These are phyloP conservation scores for Apiotrichum gracile DNA, from an alignment of 1,284 basidiomycete species.

Conservation along the genomic window DNA sequence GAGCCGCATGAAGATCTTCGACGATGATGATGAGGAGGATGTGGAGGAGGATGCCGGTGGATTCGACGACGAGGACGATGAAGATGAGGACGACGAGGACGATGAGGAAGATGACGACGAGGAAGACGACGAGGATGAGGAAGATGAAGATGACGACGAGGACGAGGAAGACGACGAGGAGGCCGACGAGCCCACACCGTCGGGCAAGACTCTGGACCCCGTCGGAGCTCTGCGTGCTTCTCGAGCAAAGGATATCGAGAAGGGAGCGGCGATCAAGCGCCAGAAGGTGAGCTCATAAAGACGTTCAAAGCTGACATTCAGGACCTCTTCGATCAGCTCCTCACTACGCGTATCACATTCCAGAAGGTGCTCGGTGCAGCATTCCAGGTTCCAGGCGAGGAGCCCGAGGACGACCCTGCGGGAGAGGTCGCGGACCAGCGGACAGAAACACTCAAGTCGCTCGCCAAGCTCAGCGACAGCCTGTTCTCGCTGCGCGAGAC, in stretches of 20 bases:
- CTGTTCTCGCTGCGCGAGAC: constrained; percentile 63
- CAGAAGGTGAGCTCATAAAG: constrained; percentile 61
- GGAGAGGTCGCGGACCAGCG: constrained; percentile 25
- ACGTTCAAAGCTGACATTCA: constrained; percentile 38
- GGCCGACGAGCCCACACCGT: constrained; percentile 25
- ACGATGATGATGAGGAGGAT: constrained; percentile 34
- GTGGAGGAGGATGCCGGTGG: constrained; percentile 59
- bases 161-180: constrained; percentile 47
- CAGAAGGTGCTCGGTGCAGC: constrained; percentile 69
- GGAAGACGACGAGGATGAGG: constrained; percentile 49
- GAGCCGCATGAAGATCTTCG: constrained; percentile 57
- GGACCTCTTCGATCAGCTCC: constrained; percentile 74
- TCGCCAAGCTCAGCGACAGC: constrained; percentile 35
- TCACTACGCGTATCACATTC: constrained; percentile 79
- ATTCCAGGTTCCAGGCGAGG: constrained; percentile 7
- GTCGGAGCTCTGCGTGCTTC: constrained; percentile 46
- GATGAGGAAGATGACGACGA: constrained; percentile 47
- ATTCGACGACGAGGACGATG: constrained; percentile 61
- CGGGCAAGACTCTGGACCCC: constrained; percentile 42
- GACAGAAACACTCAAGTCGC: constrained; percentile 26
- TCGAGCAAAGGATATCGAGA: constrained; percentile 48
- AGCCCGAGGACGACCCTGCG: constrained; percentile 19
- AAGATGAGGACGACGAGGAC: constrained; percentile 36
- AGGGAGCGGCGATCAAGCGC: constrained; percentile 72
- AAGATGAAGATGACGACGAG: constrained; percentile 48